These are phyloP conservation scores for Neurospora sp. DNA, from an alignment of 2,329 filamentous ascomycete genomes.

Conservation along the genomic window DNA sequence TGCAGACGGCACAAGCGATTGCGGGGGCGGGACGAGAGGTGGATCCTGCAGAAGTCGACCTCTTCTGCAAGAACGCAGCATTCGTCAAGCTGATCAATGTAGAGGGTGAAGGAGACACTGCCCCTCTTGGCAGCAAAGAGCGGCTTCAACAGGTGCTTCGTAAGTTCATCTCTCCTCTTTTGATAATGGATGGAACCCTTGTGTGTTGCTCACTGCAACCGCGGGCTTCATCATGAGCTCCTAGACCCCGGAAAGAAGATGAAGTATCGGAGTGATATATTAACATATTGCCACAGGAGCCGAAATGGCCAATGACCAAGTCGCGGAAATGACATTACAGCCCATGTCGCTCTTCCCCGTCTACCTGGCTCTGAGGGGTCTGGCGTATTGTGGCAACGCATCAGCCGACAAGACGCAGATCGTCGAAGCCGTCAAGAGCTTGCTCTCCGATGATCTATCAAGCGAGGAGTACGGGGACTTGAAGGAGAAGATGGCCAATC, in stretches of 20 bases:
- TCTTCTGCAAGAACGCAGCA: conserved; percentile 91
- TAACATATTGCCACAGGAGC: conserved; percentile 29
- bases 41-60: conserved; percentile 65
- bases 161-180: conserved; percentile 27
- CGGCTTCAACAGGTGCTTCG: conserved; percentile 43
- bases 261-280: neutral
- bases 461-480: conserved; percentile 33
- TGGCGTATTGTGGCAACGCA: neutral
- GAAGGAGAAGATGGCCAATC: conserved; percentile 40
- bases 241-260: neutral
- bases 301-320: conserved; percentile 45
- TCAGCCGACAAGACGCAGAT: conserved; percentile 29
- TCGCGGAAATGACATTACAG: conserved; percentile 36
- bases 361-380: conserved; percentile 53
- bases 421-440: conserved; percentile 28
- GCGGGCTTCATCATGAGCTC: neutral
- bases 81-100: conserved; percentile 80
- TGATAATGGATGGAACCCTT: neutral
- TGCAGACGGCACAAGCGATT: conserved; percentile 48
- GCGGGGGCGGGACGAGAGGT: conserved; percentile 40
- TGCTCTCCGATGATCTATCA: conserved; percentile 42
- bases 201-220: neutral
- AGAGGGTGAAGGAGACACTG: conserved; percentile 21
- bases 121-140: conserved; percentile 24
- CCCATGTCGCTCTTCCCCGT: conserved; percentile 55